Percentiles rank a stretch among this genome's conserved stretches.
These are phyloP conservation scores for Colletotrichum simmondsii DNA, from an alignment of 2,329 filamentous ascomycete genomes.

Conservation along the genomic window DNA sequence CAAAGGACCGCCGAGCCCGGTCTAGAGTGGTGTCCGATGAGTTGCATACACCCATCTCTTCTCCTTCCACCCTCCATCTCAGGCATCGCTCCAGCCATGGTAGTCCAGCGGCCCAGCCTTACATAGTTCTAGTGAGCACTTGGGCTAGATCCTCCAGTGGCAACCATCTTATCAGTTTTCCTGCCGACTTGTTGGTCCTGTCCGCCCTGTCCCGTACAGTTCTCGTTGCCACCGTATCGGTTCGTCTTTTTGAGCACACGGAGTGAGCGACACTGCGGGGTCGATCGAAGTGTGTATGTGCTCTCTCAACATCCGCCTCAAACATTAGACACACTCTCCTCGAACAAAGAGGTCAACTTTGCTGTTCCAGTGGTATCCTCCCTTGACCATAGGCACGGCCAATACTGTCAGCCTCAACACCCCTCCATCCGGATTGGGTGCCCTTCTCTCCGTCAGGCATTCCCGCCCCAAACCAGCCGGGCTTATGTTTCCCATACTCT, in stretches of 20 bases:
- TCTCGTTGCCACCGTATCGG: conserved; percentile 8
- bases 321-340: neutral
- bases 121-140: neutral
- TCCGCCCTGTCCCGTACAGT: neutral
- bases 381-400: neutral
- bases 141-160: neutral
- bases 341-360: neutral
- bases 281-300: neutral
- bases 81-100: neutral
- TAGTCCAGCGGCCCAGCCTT: conserved; percentile 15
- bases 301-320: neutral
- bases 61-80: conserved; percentile 10
- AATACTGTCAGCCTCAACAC: neutral
- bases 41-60: conserved; percentile 22
- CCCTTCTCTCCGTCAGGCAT: neutral
- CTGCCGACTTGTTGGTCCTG: neutral
- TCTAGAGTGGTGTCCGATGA: neutral
- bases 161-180: conserved; percentile 19
- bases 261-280: neutral
- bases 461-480: neutral
- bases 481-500: neutral
- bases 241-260: neutral
- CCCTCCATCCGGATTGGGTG: neutral
- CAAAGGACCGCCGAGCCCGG: conserved; percentile 8
- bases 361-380: neutral